Conservation (phyloP, 805 yeast genomes). For the Yarrowia divulgata region DNA sequence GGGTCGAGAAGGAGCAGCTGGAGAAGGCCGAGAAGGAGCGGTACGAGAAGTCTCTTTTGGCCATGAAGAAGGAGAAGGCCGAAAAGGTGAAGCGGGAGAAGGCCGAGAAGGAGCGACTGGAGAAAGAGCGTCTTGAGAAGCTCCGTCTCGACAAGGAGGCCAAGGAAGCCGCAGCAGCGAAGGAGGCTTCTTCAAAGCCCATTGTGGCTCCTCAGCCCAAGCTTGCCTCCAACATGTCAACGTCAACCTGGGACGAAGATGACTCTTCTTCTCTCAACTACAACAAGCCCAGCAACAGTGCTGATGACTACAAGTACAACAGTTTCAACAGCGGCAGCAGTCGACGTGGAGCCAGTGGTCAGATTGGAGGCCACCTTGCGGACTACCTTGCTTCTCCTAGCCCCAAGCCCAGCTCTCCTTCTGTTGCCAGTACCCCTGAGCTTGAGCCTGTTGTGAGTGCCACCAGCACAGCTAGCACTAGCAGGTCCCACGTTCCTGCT, state of each 20-base stretch:
- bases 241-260: constrained; percentile 25
- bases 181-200: background rate
- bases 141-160: constrained; percentile 1
- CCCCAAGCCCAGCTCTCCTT: constrained; percentile 27
- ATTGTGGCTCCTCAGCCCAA: constrained; percentile 26
- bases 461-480: background rate
- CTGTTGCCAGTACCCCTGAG: constrained; percentile 25
- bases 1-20: constrained; percentile 10
- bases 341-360: constrained; percentile 16
- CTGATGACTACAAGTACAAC: constrained; percentile 13
- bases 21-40: constrained; percentile 28
- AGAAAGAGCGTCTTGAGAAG: constrained; percentile 10
- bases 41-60: constrained; percentile 6
- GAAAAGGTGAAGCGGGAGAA: constrained; percentile 16
- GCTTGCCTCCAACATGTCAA: constrained; percentile 29
- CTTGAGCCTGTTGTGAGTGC: constrained; percentile 12
- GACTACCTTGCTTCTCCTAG: constrained; percentile 34
- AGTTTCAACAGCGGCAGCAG: constrained; percentile 15
- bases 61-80: constrained; percentile 36
- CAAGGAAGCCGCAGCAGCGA: background rate
- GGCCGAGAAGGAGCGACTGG: constrained; percentile 15
- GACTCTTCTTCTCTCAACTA: constrained; percentile 9
- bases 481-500: background rate
- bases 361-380: constrained; percentile 28
- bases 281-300: constrained; percentile 10